A percentile compares a stretch with the other conserved stretches of the same genome.
Conservation (phyloP, 139 green algal species). For the Edaphochlamys debaryana region DNA sequence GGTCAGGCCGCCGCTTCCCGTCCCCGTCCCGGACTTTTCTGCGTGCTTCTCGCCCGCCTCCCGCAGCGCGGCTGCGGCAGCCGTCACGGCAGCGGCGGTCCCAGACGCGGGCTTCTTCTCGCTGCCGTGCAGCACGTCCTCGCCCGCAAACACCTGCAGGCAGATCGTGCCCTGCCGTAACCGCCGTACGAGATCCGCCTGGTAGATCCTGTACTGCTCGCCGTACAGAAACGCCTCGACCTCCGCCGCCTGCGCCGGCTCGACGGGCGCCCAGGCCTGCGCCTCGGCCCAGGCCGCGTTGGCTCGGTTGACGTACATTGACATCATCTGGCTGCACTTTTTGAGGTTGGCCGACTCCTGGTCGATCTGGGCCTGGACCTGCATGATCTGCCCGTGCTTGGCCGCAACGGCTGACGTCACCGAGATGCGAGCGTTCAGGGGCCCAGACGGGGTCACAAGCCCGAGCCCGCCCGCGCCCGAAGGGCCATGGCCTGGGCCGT, state of each 20-base stretch:
- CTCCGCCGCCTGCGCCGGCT: neutral
- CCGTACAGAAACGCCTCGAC: slow-evolving; percentile 23
- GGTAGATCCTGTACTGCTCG: slow-evolving; percentile 42
- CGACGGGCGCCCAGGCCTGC: slow-evolving; percentile 2
- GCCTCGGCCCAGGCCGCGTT: slow-evolving; percentile 43
- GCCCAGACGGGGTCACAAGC: neutral
- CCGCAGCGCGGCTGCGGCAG: neutral
- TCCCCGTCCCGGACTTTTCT: neutral
- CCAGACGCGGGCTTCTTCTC: neutral
- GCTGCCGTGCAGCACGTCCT: slow-evolving; percentile 8
- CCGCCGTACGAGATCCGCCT: slow-evolving; percentile 32
- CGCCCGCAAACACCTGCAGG: slow-evolving; percentile 29
- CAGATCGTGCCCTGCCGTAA: slow-evolving; percentile 33
- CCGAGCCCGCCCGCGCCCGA: neutral
- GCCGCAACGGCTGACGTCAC: slow-evolving; percentile 32
- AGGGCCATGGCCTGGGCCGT: neutral
- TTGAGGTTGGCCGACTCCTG: slow-evolving; percentile 6
- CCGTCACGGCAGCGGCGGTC: neutral
- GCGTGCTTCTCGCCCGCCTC: too few relatives aligned
- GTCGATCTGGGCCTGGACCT: slow-evolving; percentile 37
- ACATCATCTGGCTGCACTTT: slow-evolving; percentile 28
- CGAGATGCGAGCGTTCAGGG: slow-evolving; percentile 7
- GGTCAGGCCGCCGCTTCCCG: too few relatives aligned
- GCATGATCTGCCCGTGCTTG: slow-evolving; percentile 42
- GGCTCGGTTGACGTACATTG: slow-evolving; percentile 29